Evolutionary conservation across 2,329 filamentous ascomycete genomes (phyloP), one percentile per base, ranked within the genome.

Genomic region (Colletotrichum tanaceti): DNA sequence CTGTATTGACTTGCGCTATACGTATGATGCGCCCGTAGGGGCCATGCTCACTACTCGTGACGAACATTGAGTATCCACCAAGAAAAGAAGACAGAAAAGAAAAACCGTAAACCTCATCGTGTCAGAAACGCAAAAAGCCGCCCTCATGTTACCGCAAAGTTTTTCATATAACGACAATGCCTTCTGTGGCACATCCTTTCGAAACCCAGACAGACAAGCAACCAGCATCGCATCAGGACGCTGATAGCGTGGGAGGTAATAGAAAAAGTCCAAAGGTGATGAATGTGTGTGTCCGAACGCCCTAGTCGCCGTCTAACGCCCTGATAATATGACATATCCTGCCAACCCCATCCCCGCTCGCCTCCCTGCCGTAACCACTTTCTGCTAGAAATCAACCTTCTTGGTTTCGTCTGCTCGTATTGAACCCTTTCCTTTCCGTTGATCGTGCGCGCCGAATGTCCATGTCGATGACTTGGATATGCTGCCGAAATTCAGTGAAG

Each of bases 301-400:
- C 66, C 24, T 55, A 32, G 38, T 14, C 66, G 38, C 62, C 62
- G 52, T 65, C 52, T 53, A 68, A 68, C 65, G 65, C 65, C 65
- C 20, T 68, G 53, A 47, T 58, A 68, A 64, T 46, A 64, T 68
- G 46, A 53, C 52, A 52, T 58, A 53, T 49, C 65, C 53, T 32
- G 61, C 61, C 43, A n/a, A 47, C 24, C 44, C 66, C 57, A 46
- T 50, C 55, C 57, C 20, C 28, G 59, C 44, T 58, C 63, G 35
- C 47, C 46, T 55, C 66, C 35, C 54, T 44, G 38, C 39, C 50
- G 11, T 54, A 54, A 62, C 22, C 28, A 39, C 54, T 38, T n/a
- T 52, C 20, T 64, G 16, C 35, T 49, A 53, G 52, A 65, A 32
- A 11, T 14, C 7, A 20, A 20, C 38, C 57, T 28, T 32, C 62